Conservation (phyloP, 768 basidiomycete genomes). For the Pluteus cervinus region DNA sequence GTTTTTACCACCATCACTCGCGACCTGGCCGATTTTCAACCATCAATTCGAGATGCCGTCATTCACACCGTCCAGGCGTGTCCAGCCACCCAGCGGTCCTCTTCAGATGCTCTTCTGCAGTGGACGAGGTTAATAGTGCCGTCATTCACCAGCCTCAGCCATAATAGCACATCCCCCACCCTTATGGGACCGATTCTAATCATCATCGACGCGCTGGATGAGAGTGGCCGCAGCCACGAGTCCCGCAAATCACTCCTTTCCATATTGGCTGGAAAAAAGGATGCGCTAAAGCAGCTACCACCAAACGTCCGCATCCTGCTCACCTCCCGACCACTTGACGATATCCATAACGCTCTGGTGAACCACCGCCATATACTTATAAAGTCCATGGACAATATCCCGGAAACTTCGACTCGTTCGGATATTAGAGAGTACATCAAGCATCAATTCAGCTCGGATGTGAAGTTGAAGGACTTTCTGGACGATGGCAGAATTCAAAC, state of each 20-base stretch:
- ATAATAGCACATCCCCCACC: conserved; percentile 14
- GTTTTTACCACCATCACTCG: no score
- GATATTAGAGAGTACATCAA: conserved; percentile 8
- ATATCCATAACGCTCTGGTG: conserved; percentile 11
- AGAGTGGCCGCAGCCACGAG: conserved; percentile 11
- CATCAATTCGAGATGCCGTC: no score
- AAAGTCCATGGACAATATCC: conserved; percentile 10
- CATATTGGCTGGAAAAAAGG: conserved; percentile 12
- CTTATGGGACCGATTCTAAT: conserved; percentile 7
- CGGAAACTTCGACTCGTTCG: neutral
- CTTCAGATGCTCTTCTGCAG: no score
- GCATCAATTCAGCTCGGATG: conserved; percentile 1
- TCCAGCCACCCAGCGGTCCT: no score
- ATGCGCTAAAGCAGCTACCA: conserved; percentile 13
- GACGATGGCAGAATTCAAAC: conserved; percentile 14
- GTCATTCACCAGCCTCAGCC: neutral
- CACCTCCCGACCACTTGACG: conserved; percentile 20
- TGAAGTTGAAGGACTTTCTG: conserved; percentile 13
- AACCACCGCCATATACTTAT: neutral
- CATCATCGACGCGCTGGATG: conserved; percentile 22
- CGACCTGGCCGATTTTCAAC: no score
- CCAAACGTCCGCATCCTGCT: conserved; percentile 21
- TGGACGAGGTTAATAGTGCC: no score
- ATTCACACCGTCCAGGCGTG: no score
- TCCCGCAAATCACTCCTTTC: conserved; percentile 15